Base-by-base conservation (phyloP, 352 stramenopile genomes). In the Detonula confervacea region DNA sequence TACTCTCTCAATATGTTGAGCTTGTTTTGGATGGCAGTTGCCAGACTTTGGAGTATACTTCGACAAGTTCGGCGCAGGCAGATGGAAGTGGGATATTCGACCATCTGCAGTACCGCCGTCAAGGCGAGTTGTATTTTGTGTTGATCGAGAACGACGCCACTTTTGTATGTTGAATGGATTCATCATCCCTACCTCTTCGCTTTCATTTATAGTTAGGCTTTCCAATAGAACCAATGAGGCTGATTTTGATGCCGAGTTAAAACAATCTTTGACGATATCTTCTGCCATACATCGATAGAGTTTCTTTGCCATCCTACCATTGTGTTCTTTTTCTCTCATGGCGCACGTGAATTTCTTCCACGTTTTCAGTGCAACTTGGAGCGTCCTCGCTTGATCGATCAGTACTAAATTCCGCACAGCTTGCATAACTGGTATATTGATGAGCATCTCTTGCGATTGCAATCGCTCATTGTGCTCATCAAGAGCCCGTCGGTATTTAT, bases 51-150 rank as follows among this genome's bases (percentile, higher is more conserved):
- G 5, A 5, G 8, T 60, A 7, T 4, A 60, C 29, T 60, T 7
- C 16, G 51, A 60, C 18, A 60, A 29, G 51, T 60, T n/a, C 16
- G 51, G 51, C 29, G 51, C 12, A 30, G 51, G 51, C 51, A 60
- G 14, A n/a, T 14, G 11, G 18, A 29, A 60, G 29, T 60, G 51
- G 18, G 51, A 60, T 12, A 29, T 37, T 29, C 51, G 51, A 18
- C 51, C 51, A n/a, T 60, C 18, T 7, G 16, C 16, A 60, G 2
- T 60, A 18, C 29, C 51, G 18, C 12, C 24, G 18, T 60, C 29
- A 16, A 60, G 51, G 4, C n/a, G 9, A 5, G n/a, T 3, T 27
- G 16, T 27, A n/a, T 60, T 29, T 4, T 60, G 24, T 16, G 29
- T 37, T 14, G 47, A 9, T 8, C 47, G 14, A 56, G 47, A 56